These are phyloP conservation scores for Kwoniella bestiolae DNA, from an alignment of 768 basidiomycete genomes.

Conservation along the genomic window DNA sequence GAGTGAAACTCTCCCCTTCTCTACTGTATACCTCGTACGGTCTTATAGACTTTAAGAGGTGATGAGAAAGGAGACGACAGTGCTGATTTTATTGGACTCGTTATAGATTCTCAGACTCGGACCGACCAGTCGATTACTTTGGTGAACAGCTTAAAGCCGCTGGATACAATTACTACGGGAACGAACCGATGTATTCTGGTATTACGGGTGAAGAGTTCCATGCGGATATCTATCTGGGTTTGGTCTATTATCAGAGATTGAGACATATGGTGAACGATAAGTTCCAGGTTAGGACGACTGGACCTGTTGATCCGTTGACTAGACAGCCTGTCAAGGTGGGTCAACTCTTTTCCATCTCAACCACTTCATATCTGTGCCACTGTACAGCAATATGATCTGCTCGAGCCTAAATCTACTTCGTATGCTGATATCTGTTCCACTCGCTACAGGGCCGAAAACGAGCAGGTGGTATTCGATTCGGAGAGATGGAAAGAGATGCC, in stretches of 20 bases:
- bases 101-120: constrained; percentile 85
- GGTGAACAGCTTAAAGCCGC: constrained; percentile 89
- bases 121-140: constrained; percentile 97
- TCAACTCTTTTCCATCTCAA: constrained; percentile 13
- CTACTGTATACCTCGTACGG: too few relatives aligned
- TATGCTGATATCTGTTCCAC: neutral
- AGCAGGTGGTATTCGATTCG: constrained; percentile 97
- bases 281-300: constrained; percentile 98
- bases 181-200: constrained; percentile 99
- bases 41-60: too few relatives aligned
- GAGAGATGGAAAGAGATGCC: constrained; percentile 99
- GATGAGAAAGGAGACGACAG: too few relatives aligned
- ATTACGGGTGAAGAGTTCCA: constrained; percentile 98
- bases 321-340: constrained; percentile 94
- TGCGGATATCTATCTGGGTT: constrained; percentile 97
- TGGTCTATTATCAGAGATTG: constrained; percentile 97
- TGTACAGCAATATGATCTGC: too few relatives aligned
- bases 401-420: neutral
- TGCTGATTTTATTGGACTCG: neutral
- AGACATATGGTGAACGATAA: constrained; percentile 99
- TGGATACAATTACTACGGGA: constrained; percentile 98
- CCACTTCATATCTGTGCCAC: too few relatives aligned
- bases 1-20: constrained; percentile 49
- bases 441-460: constrained; percentile 84
- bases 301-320: constrained; percentile 93